phyloP scores from a whole-genome alignment of 2,329 filamentous ascomycete species.

The Colletotrichum tropicale region DNA sequence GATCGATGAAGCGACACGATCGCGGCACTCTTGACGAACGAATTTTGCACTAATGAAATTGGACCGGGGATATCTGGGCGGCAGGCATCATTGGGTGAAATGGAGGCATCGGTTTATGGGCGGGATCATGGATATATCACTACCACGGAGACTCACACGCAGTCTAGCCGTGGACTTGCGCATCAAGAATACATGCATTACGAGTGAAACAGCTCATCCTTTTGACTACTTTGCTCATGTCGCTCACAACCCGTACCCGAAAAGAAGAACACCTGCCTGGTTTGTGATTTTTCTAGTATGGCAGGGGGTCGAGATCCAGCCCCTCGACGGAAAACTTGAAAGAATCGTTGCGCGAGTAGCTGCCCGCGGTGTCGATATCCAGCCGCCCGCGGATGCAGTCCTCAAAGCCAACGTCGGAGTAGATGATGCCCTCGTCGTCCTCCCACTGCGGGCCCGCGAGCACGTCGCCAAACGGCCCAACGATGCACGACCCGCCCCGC shows the following conservation, averaged over 20 bases:
- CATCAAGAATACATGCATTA: constrained; percentile 15
- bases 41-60: constrained; percentile 3
- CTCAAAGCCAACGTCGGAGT: constrained; percentile 81
- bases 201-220: background rate
- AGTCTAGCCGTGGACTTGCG: background rate
- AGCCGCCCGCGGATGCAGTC: constrained; percentile 83
- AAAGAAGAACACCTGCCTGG: too few species aligned
- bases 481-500: constrained; percentile 82
- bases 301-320: constrained; percentile 61
- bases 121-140: constrained; percentile 10
- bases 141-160: background rate
- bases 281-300: constrained; percentile 40
- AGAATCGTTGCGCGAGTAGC: constrained; percentile 75
- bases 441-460: constrained; percentile 86
- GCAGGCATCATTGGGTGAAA: constrained; percentile 1
- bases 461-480: constrained; percentile 80
- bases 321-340: constrained; percentile 66
- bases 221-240: background rate
- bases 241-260: background rate
- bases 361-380: constrained; percentile 84
- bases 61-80: background rate
- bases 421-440: constrained; percentile 69
- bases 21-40: background rate
- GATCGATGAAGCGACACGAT: background rate
- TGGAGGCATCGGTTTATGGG: background rate